These are phyloP conservation scores for Termitomyces sp. DNA, from an alignment of 768 basidiomycete genomes.

Conservation along the genomic window DNA sequence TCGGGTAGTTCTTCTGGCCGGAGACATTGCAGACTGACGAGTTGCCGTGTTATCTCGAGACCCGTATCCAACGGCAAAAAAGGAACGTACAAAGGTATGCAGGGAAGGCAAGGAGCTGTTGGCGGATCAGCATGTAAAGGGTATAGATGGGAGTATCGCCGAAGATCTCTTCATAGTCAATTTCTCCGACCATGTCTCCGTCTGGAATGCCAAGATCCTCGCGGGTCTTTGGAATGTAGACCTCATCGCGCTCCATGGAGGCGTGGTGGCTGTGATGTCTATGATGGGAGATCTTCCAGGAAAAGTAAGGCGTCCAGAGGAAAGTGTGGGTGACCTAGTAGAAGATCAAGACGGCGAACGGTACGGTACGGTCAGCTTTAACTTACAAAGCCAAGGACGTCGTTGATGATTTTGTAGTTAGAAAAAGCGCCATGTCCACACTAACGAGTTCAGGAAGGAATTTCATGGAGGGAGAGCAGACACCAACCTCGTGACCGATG, in stretches of 20 bases:
- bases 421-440: constrained; percentile 58
- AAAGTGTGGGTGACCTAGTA: constrained; percentile 38
- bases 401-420: constrained; percentile 40
- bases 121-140: constrained; percentile 47
- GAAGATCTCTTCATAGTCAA: constrained; percentile 51
- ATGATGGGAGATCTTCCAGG: constrained; percentile 52
- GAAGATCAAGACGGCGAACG: constrained; percentile 5
- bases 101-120: constrained; percentile 56
- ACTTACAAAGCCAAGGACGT: constrained; percentile 46
- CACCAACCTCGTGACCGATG: constrained; percentile 49
- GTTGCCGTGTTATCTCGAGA: constrained; percentile 5
- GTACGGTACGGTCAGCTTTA: background rate
- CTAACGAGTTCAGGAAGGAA: constrained; percentile 20
- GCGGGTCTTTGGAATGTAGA: constrained; percentile 59
- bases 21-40: constrained; percentile 55
- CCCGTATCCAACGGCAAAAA: background rate
- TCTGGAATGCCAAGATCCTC: constrained; percentile 48
- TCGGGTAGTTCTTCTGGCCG: constrained; percentile 53
- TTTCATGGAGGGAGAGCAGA: background rate
- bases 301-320: constrained; percentile 50
- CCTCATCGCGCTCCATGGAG: constrained; percentile 51
- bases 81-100: constrained; percentile 50
- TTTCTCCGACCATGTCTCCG: constrained; percentile 21
- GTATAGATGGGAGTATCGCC: constrained; percentile 62
- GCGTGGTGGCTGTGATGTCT: constrained; percentile 47